phyloP scores from a whole-genome alignment of 208 protist genomes.

The Wallacemonas collosoma region DNA sequence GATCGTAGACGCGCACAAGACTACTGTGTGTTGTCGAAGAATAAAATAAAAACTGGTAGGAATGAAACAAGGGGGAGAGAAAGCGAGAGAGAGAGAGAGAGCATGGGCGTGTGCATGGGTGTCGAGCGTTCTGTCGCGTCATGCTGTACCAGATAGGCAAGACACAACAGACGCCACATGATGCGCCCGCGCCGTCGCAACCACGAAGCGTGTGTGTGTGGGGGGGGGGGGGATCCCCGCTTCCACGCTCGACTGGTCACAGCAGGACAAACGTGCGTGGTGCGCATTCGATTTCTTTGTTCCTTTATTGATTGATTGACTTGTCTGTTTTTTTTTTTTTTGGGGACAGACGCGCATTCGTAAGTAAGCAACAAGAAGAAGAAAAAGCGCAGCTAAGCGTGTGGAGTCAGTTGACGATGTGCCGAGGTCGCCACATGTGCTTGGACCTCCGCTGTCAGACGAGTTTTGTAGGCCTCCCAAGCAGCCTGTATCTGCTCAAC shows the following conservation, averaged over 20 bases:
- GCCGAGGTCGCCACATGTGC: not conserved
- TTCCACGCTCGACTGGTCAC: no score
- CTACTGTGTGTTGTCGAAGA: not conserved
- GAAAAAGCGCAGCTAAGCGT: not conserved
- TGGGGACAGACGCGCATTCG: not conserved
- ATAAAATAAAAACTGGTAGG: constrained; percentile 25
- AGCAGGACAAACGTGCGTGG: no score
- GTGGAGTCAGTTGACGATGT: not conserved
- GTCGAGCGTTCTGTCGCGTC: not conserved
- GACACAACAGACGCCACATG: no score
- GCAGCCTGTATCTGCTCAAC: constrained; percentile 15
- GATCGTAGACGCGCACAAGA: no score
- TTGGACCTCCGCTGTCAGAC: not conserved
- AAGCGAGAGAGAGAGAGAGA: constrained; percentile 15
- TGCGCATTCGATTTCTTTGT: no score
- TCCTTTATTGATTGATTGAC: no score
- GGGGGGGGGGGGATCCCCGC: no score
- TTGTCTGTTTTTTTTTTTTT: not conserved
- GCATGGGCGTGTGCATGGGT: not conserved
- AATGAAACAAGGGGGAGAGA: not conserved
- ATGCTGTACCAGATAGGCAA: no score
- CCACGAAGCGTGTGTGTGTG: no score
- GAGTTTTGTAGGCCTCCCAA: constrained; percentile 12
- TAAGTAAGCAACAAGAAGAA: constrained; percentile 2
- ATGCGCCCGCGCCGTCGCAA: no score